Base-by-base conservation (phyloP, 148 eudicot genomes). In the Oxyria digyna region DNA sequence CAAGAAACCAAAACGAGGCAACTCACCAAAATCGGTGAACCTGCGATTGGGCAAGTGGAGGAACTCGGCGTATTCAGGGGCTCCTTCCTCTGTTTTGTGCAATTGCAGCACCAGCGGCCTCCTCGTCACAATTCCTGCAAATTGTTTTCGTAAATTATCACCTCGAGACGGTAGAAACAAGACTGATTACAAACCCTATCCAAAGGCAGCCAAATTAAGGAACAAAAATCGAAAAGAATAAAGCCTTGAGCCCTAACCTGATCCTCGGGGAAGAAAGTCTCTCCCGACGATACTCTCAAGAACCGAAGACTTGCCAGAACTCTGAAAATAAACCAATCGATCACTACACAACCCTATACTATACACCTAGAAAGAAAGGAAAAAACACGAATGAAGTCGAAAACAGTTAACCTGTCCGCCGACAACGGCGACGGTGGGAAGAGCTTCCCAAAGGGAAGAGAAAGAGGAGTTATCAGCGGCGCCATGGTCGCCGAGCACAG, bases 261-360 rank as follows among this genome's bases (percentile, higher is more conserved):
- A 93, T 81, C 98, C 98, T 78, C 96, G 77, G 57, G 98, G 98
- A 71, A 93, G 96, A 73, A 93, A 93, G 57, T 93, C 98, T 27
- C 96, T 83, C 37, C 98, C 98, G 13, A 93, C 98, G 20, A 93
- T 83, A 79, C 98, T 93, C 85, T 93, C 98, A 45, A 93, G 75
- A 32, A 93, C 98, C 0, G 96, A 93, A 14, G 98, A 93, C 68
- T 93, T 93, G 27, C 98, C 98, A 17, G 98, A 93, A 83, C 98
- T 93, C 96, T 93, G 82, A 43, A 66, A 37, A 57, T 10, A 57
- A 65, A 67, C 42, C 54, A 42, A 40, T 42, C 27, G 74, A 68
- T 29, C 55, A 27, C 59, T 42, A 21, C 57, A 46, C 46, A 45
- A 68, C 46, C 46, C 69, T 37, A 68, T 21, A 38, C 21, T 13